These are phyloP conservation scores for Diutina sp. DNA, from an alignment of 1,139 yeast species.

Conservation along the genomic window DNA sequence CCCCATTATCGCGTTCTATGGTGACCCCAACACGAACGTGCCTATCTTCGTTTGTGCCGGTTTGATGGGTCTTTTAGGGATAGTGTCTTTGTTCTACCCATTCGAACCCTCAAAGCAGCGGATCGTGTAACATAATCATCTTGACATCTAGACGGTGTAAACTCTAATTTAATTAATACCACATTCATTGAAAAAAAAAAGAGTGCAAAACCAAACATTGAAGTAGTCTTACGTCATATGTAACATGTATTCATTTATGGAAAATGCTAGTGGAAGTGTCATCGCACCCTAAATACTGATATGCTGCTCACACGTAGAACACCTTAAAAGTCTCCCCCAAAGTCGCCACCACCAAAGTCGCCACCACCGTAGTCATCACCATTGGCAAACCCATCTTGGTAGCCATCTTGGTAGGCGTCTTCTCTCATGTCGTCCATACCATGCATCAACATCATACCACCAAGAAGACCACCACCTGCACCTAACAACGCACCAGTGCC, in stretches of 20 bases:
- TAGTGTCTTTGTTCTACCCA: constrained; percentile 31
- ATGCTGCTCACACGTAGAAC: too few relatives aligned
- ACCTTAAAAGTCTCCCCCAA: not conserved
- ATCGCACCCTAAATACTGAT: too few relatives aligned
- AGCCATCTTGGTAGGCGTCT: not conserved
- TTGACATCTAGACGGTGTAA: not conserved
- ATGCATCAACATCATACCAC: constrained; percentile 1
- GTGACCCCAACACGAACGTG: constrained; percentile 16
- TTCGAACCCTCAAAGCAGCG: constrained; percentile 31
- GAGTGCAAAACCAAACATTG: not conserved
- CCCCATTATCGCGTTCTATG: constrained; percentile 38
- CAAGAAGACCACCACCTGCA: not conserved
- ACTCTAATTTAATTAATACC: not conserved
- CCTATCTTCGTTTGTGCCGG: constrained; percentile 52
- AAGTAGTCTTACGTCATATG: not conserved
- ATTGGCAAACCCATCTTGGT: not conserved
- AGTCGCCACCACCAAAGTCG: not conserved
- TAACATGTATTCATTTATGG: not conserved
- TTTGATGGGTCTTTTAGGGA: constrained; percentile 29
- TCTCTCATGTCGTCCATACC: not conserved
- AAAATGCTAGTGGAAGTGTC: not conserved
- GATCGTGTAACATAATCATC: constrained; percentile 8
- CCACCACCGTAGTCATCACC: not conserved
- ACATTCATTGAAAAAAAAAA: too few relatives aligned
- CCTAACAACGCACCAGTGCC: not conserved